phyloP scores from a whole-genome alignment of 495 filamentous ascomycete species.

The Pseudomonodictys pantanalensis region DNA sequence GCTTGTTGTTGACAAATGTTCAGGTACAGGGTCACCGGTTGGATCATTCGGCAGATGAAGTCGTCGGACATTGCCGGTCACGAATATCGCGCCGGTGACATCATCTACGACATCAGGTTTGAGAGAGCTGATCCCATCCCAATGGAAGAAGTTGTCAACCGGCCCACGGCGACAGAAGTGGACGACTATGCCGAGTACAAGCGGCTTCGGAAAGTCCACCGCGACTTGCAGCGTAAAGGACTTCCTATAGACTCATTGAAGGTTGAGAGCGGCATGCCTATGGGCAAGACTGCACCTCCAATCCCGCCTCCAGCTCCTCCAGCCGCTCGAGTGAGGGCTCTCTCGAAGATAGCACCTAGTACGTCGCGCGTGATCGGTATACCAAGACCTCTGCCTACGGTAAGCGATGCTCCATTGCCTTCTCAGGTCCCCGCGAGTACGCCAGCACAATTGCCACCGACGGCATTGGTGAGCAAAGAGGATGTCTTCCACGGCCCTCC shows the following conservation, averaged over 20 bases:
- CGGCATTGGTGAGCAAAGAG: neutral
- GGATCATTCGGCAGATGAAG: slow-evolving; percentile 7
- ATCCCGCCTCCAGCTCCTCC: neutral
- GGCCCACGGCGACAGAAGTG: slow-evolving; percentile 35
- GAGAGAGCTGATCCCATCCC: slow-evolving; percentile 27
- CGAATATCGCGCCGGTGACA: slow-evolving; percentile 8
- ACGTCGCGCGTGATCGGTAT: neutral
- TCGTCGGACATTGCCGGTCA: neutral
- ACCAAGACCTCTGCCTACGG: too few species aligned
- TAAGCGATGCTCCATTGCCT: too few species aligned
- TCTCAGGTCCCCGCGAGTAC: too few species aligned
- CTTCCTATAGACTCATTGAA: neutral
- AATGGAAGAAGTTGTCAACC: slow-evolving; percentile 34
- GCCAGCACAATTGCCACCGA: too few species aligned
- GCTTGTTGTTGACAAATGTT: slow-evolving; percentile 8
- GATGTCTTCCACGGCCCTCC: neutral
- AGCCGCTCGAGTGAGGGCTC: neutral
- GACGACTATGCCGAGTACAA: slow-evolving; percentile 46
- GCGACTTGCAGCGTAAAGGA: neutral
- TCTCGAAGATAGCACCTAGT: neutral
- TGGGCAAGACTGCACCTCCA: slow-evolving; percentile 3
- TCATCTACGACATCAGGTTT: slow-evolving; percentile 37
- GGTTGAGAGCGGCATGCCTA: neutral
- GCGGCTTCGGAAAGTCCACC: slow-evolving; percentile 24
- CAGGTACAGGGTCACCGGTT: slow-evolving; percentile 34